A percentile compares a stretch with the other conserved stretches of the same genome.
Evolutionary conservation across 768 basidiomycete genomes (phyloP).

Genomic region (Flagelloscypha sp.): DNA sequence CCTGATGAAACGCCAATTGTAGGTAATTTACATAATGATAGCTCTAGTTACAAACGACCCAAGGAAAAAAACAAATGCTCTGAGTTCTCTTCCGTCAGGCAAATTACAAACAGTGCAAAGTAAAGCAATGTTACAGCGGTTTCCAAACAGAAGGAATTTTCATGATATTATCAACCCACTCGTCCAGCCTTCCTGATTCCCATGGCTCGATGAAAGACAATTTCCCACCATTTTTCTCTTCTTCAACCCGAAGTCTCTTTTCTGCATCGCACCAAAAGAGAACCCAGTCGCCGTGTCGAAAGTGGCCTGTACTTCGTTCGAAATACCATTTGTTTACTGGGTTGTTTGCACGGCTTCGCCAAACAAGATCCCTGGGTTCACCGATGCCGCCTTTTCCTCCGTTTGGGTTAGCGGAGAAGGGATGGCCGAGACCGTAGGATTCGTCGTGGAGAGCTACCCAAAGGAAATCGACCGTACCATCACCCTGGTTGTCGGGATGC

Average conservation of each 20-base stretch:
- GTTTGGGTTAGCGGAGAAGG: constrained; percentile 91
- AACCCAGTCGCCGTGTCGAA: constrained; percentile 81
- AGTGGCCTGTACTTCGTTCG: constrained; percentile 87
- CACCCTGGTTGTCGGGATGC: constrained; percentile 88
- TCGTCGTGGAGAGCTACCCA: constrained; percentile 99
- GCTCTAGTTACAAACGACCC: too few relatives aligned
- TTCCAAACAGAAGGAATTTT: constrained; percentile 80
- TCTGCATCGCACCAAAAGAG: constrained; percentile 99
- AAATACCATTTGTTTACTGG: constrained; percentile 99
- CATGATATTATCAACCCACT: constrained; percentile 61
- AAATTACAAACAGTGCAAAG: too few relatives aligned
- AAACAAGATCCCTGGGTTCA: constrained; percentile 89
- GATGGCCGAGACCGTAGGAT: constrained; percentile 91
- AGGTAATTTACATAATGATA: too few relatives aligned
- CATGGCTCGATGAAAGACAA: constrained; percentile 69
- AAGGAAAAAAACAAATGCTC: constrained; percentile 20
- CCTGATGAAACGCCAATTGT: too few relatives aligned
- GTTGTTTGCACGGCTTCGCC: constrained; percentile 89
- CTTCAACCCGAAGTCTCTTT: constrained; percentile 65
- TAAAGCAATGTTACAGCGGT: too few relatives aligned
- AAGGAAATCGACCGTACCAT: constrained; percentile 97
- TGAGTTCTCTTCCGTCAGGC: too few relatives aligned
- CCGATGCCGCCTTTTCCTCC: constrained; percentile 87
- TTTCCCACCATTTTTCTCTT: constrained; percentile 53
- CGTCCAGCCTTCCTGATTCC: constrained; percentile 61